These are phyloP conservation scores for Raffaelea arxii DNA, from an alignment of 2,329 filamentous ascomycete species.

Conservation along the genomic window DNA sequence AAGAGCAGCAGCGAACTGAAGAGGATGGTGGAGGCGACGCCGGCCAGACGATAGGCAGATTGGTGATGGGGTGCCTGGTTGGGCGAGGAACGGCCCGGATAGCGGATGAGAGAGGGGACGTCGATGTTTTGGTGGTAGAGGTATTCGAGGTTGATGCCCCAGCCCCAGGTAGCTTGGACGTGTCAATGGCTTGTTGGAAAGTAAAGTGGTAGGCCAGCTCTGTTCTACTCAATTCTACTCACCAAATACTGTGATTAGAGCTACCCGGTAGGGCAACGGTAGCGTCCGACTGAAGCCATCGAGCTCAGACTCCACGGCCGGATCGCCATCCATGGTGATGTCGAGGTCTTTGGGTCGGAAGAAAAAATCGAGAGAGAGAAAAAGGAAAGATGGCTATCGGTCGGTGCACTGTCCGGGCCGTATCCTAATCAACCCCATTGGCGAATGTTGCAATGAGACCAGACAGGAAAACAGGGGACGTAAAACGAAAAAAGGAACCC, in stretches of 20 bases:
- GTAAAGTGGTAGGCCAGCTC: too few relatives aligned
- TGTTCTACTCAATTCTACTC: conserved; percentile 19
- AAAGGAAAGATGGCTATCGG: background rate
- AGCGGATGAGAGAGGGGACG: conserved; percentile 76
- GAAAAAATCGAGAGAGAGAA: background rate
- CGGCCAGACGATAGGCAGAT: conserved; percentile 79
- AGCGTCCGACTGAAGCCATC: conserved; percentile 82
- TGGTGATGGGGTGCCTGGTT: conserved; percentile 66
- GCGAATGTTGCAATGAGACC: background rate
- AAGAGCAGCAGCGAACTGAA: conserved; percentile 66
- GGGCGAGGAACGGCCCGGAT: conserved; percentile 63
- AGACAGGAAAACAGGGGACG: background rate
- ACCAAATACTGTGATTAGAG: conserved; percentile 79
- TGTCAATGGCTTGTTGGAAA: background rate
- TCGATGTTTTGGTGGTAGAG: conserved; percentile 74
- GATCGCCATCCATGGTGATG: conserved; percentile 60
- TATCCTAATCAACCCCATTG: conserved; percentile 6
- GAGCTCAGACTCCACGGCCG: conserved; percentile 58
- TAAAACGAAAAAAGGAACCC: background rate
- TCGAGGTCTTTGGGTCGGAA: background rate
- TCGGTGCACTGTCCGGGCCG: conserved; percentile 5
- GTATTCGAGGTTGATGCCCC: conserved; percentile 86
- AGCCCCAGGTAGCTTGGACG: conserved; percentile 76
- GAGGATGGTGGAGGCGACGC: conserved; percentile 63
- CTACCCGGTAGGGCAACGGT: conserved; percentile 82